Evolutionary conservation across 495 filamentous ascomycete species (phyloP).

Genomic region (Penicillium psychrofluorescens): DNA sequence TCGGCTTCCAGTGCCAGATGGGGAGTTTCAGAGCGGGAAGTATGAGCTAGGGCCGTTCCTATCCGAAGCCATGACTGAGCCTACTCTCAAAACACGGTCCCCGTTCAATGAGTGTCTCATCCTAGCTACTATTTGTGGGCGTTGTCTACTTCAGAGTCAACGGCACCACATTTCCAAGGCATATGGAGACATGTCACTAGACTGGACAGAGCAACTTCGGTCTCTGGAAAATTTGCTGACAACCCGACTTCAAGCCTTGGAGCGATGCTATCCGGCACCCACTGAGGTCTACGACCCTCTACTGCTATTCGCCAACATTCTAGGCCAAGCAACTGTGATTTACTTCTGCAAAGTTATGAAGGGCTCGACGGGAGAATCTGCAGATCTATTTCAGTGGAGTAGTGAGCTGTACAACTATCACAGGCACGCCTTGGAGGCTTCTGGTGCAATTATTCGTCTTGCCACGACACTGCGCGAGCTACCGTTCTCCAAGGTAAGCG

Average conservation of each 20-base stretch:
- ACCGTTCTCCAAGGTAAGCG: constrained; percentile 28
- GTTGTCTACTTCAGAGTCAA: constrained; percentile 36
- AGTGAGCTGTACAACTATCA: not conserved
- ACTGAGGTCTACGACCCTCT: constrained; percentile 33
- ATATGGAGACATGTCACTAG: constrained; percentile 17
- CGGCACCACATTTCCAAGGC: constrained; percentile 18
- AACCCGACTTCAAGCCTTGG: constrained; percentile 22
- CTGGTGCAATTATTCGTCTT: constrained; percentile 31
- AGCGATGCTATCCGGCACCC: constrained; percentile 5
- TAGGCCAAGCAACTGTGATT: constrained; percentile 35
- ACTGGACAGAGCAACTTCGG: constrained; percentile 37
- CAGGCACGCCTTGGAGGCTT: constrained; percentile 13
- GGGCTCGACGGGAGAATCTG: not conserved
- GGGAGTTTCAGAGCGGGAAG: constrained; percentile 40
- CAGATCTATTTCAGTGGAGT: not conserved
- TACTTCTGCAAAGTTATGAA: constrained; percentile 23
- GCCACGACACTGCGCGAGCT: constrained; percentile 34
- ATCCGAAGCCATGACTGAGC: constrained; percentile 31
- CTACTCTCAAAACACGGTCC: constrained; percentile 22
- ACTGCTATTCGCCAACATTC: constrained; percentile 31
- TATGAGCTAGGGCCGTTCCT: constrained; percentile 33
- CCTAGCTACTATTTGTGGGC: constrained; percentile 39
- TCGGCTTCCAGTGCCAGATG: constrained; percentile 26
- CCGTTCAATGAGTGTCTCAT: constrained; percentile 43
- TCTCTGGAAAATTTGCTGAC: constrained; percentile 38